Base-by-base conservation (phyloP, 805 yeast genomes). In the Saturnispora mendoncae region DNA sequence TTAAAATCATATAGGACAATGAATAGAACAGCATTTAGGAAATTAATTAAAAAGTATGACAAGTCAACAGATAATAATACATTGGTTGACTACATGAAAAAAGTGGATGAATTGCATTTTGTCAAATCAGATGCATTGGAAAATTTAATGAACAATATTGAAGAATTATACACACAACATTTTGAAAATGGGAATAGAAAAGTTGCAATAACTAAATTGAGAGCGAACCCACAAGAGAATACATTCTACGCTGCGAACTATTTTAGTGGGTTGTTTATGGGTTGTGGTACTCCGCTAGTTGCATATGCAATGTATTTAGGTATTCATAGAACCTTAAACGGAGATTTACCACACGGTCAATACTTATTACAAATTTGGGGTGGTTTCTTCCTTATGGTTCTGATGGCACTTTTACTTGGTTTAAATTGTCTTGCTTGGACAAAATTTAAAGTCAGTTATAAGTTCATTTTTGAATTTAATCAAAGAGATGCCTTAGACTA, bases 11-110 rank as follows among this genome's bases (percentile, higher is more conserved):
- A 78, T 58, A 69, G 84, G 49, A 67, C 79, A 36, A 60, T 88
- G 51, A 92, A 92, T 60, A 69, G 87, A 24, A 87, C 95, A 0
- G 98, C 94, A 0, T 77, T 88, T 53, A 72, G 95, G 39, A 92
- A 92, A 54, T 78, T 92, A 53, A 69, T 86, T 44, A 92, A 92
- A 56, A 92, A 92, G 58, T 88, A 76, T 56, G 98, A 92, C 61
- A 92, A 92, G 54, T 69, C 80, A 4, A 69, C 79, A 2, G 56
- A 65, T 10, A 64, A 74, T 8, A 50, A 64, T 1, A 49, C 70
- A 4, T 65, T 75, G 10, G 57, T 63, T 0, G 46, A 56, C 3
- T 85, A 76, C 54, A 69, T 80, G 76, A 67, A 66, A 17, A 74
- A 72, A 41, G 71, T 84, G 6, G 77, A 78, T 46, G 50, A 55